phyloP scores from a whole-genome alignment of 768 basidiomycete genomes.

The Hypsizygus marmoreus region DNA sequence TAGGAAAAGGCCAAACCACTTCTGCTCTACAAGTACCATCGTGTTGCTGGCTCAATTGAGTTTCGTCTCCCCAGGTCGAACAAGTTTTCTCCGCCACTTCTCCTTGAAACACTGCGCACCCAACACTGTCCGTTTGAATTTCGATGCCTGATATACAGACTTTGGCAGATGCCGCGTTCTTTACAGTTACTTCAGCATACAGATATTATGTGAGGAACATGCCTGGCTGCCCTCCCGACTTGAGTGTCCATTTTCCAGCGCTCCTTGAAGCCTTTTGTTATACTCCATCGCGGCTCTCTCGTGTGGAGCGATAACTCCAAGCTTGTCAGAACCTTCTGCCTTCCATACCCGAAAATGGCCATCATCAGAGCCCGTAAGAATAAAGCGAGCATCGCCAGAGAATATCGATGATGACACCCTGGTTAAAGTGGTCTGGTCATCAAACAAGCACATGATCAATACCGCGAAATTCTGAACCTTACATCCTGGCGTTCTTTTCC shows the following conservation, averaged over 20 bases:
- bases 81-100: conserved; percentile 88
- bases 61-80: conserved; percentile 80
- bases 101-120: conserved; percentile 90
- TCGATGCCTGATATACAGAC: conserved; percentile 83
- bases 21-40: conserved; percentile 80
- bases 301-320: conserved; percentile 87
- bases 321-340: conserved; percentile 86
- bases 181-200: conserved; percentile 6
- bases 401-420: conserved; percentile 90
- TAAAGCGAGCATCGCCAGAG: conserved; percentile 89
- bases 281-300: conserved; percentile 94
- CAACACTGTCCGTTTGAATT: conserved; percentile 92
- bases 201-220: no score
- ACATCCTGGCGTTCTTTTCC: conserved; percentile 96
- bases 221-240: conserved; percentile 82
- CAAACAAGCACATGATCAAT: no score
- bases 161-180: conserved; percentile 87
- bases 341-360: conserved; percentile 97
- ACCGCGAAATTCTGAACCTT: conserved; percentile 81
- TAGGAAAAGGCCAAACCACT: conserved; percentile 30
- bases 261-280: conserved; percentile 80
- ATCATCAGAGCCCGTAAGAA: conserved; percentile 90
- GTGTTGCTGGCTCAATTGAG: conserved; percentile 93
- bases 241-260: conserved; percentile 86
- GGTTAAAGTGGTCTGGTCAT: no score